A percentile compares a stretch with the other conserved stretches of the same genome.
Conservation (phyloP, 306 rosid species). For the Dryas drummondii region DNA sequence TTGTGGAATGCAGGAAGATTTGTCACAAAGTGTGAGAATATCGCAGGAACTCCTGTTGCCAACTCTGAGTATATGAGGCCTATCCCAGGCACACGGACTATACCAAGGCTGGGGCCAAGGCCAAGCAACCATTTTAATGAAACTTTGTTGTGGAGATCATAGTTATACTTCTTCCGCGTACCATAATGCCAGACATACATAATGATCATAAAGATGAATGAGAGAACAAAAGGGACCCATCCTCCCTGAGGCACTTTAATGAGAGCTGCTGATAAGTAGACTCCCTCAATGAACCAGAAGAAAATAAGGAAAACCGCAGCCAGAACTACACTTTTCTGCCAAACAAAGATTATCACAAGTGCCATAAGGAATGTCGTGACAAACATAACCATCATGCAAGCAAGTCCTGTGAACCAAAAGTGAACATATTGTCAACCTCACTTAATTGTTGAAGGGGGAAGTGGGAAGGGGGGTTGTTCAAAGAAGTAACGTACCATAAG, state of each 20-base stretch:
- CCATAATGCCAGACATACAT: slow-evolving; percentile 91
- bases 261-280: slow-evolving; percentile 69
- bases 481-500: slow-evolving; percentile 58
- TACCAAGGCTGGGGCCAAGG: slow-evolving; percentile 85
- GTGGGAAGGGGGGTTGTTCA: background rate
- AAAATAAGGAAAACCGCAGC: slow-evolving; percentile 54
- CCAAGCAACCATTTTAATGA: slow-evolving; percentile 84
- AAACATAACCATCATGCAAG: slow-evolving; percentile 79
- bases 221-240: slow-evolving; percentile 81
- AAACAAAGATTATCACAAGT: slow-evolving; percentile 63
- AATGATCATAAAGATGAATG: slow-evolving; percentile 55
- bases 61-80: slow-evolving; percentile 87
- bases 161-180: slow-evolving; percentile 69
- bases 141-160: slow-evolving; percentile 79
- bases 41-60: slow-evolving; percentile 81
- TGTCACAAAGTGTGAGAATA: slow-evolving; percentile 89
- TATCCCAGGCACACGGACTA: slow-evolving; percentile 87
- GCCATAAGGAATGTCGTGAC: slow-evolving; percentile 80
- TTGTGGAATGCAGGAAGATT: slow-evolving; percentile 91
- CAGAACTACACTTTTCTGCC: slow-evolving; percentile 61
- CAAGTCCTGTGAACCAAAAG: slow-evolving; percentile 63
- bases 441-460: background rate
- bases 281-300: slow-evolving; percentile 79
- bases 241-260: slow-evolving; percentile 90
- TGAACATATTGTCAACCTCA: slow-evolving; percentile 11